Evolutionary conservation across 2,329 filamentous ascomycete species (phyloP).

Genomic region (Remersonia thermophila): DNA sequence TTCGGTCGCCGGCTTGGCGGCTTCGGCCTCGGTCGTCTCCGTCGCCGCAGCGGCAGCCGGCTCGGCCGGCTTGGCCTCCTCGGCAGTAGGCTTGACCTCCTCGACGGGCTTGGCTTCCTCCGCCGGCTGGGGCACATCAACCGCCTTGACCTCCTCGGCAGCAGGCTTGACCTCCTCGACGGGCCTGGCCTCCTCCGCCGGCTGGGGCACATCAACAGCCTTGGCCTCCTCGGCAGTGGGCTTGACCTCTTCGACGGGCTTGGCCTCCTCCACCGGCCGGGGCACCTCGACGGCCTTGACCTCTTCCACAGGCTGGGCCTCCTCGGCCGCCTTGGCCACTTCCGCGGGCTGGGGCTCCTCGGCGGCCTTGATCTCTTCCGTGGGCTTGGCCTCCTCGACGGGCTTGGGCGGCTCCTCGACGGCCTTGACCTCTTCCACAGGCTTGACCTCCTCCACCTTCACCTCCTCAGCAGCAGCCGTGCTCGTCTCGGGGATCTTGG

Average conservation of each 20-base stretch:
- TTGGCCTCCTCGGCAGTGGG: neutral
- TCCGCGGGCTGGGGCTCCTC: conserved; percentile 8
- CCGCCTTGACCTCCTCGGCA: neutral
- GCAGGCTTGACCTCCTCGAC: conserved; percentile 1
- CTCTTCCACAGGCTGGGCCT: conserved; percentile 18
- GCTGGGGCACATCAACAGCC: neutral
- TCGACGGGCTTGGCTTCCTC: neutral
- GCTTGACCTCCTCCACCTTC: conserved; percentile 13
- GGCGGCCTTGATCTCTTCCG: conserved; percentile 7
- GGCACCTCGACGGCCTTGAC: conserved; percentile 6
- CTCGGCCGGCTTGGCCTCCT: conserved; percentile 1
- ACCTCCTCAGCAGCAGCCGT: conserved; percentile 30
- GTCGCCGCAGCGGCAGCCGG: conserved; percentile 5
- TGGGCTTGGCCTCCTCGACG: conserved; percentile 3
- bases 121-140: neutral
- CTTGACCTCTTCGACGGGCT: conserved; percentile 1
- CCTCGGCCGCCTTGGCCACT: conserved; percentile 37
- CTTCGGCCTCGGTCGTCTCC: conserved; percentile 8
- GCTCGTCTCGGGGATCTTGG: conserved; percentile 2
- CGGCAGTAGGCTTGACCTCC: conserved; percentile 1
- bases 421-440: conserved; percentile 60
- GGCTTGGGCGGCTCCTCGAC: conserved; percentile 13
- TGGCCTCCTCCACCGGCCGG: conserved; percentile 4
- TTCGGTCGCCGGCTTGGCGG: conserved; percentile 5
- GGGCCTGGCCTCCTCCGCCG: neutral